phyloP scores from a whole-genome alignment of 495 filamentous ascomycete genomes.

The Tuber calosporum region DNA sequence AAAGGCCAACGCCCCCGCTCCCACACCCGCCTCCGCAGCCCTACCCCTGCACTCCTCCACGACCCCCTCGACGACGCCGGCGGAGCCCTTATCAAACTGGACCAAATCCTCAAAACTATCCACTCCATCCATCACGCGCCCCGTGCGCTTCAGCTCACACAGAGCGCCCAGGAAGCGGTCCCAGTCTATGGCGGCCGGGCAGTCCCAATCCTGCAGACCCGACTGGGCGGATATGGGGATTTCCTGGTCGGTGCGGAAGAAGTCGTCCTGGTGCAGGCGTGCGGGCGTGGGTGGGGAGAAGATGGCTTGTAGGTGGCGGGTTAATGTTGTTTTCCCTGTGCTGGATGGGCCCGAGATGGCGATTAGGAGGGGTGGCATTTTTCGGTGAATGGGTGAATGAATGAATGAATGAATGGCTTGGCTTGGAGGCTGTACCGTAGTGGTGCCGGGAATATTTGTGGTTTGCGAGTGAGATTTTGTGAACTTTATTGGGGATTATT shows the following conservation, averaged over 20 bases:
- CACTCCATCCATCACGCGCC: conserved; percentile 58
- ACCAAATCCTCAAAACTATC: conserved; percentile 74
- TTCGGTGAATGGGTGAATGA: too few relatives aligned
- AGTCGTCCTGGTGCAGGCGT: conserved; percentile 86
- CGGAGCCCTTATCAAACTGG: conserved; percentile 45
- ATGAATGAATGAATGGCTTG: neutral
- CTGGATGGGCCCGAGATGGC: conserved; percentile 70
- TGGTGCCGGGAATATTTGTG: neutral
- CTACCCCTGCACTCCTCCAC: conserved; percentile 25
- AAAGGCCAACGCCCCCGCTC: conserved; percentile 46
- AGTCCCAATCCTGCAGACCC: conserved; percentile 81
- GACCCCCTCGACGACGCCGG: conserved; percentile 43
- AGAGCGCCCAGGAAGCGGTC: conserved; percentile 56
- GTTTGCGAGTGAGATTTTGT: neutral
- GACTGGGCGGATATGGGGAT: conserved; percentile 50
- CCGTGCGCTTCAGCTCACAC: conserved; percentile 55
- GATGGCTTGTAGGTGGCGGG: conserved; percentile 63
- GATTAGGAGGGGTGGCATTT: conserved; percentile 51
- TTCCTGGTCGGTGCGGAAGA: conserved; percentile 69
- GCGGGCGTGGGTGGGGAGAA: conserved; percentile 48
- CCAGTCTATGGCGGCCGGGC: conserved; percentile 63
- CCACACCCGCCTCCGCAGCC: conserved; percentile 8
- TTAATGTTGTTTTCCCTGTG: conserved; percentile 73
- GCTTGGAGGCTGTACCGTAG: too few relatives aligned
- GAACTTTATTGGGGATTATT: too few relatives aligned